Evolutionary conservation across 192 early-diverging fungal genomes (phyloP).

Genomic region (Coemansia sp.): DNA sequence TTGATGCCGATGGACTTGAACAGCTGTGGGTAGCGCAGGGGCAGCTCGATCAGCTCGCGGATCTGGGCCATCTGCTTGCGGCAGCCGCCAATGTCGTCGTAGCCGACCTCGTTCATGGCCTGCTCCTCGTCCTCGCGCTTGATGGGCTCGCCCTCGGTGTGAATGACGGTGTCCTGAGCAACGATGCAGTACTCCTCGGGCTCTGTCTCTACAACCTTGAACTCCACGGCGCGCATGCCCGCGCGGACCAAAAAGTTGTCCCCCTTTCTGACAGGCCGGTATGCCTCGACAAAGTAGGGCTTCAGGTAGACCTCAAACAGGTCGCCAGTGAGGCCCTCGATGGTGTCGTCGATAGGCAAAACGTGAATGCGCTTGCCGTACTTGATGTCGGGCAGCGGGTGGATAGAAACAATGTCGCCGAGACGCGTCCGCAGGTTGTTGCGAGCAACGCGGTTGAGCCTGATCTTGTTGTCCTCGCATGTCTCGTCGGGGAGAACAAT

Average conservation of each 20-base stretch:
- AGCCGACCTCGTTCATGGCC: constrained; percentile 89
- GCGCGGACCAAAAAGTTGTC: constrained; percentile 92
- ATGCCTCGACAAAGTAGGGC: constrained; percentile 98
- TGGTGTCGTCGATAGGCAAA: constrained; percentile 94
- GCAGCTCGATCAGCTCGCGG: constrained; percentile 95
- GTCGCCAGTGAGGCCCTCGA: constrained; percentile 96
- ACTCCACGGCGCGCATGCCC: constrained; percentile 97
- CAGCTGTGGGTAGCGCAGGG: constrained; percentile 95
- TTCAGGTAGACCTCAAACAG: constrained; percentile 97
- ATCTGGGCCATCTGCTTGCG: constrained; percentile 99
- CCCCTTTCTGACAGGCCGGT: constrained; percentile 93
- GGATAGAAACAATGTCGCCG: constrained; percentile 94
- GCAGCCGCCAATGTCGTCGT: constrained; percentile 98
- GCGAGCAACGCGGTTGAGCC: constrained; percentile 93
- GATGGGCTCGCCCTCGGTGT: constrained; percentile 98
- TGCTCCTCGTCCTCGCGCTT: constrained; percentile 98
- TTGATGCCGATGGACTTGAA: constrained; percentile 99
- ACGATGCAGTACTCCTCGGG: constrained; percentile 97
- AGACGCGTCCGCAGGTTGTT: constrained; percentile 92
- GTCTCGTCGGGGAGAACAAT: constrained; percentile 91
- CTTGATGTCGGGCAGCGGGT: constrained; percentile 90
- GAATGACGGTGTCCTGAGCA: constrained; percentile 95
- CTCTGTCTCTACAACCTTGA: constrained; percentile 96
- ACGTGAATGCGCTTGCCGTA: constrained; percentile 97
- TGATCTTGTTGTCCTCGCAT: constrained; percentile 88